Conservation (phyloP, 129 eudicot species). For the Flaveria bidentis region DNA sequence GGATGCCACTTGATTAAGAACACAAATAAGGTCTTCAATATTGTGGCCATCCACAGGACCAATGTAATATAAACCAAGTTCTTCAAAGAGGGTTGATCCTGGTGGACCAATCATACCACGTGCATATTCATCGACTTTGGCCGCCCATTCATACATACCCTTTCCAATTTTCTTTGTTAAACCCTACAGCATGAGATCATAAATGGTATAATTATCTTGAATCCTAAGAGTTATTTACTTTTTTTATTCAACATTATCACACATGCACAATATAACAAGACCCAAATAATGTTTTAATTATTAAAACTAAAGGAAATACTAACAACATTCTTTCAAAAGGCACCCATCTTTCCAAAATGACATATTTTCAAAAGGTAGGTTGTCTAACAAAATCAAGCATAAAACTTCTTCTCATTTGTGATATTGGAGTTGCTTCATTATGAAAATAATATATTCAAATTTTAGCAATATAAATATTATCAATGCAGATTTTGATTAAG, state of each 20-base stretch:
- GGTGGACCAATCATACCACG: constrained; percentile 96
- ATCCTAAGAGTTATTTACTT: neutral
- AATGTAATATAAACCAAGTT: constrained; percentile 89
- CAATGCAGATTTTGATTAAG: neutral
- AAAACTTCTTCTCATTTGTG: neutral
- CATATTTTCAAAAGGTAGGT: neutral
- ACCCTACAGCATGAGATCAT: constrained; percentile 46
- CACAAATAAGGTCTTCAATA: constrained; percentile 83
- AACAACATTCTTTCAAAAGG: neutral
- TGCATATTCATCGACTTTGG: constrained; percentile 89
- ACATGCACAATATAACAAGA: constrained; percentile 11
- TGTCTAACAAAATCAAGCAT: constrained; percentile 5
- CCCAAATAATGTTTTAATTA: neutral
- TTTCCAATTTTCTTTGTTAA: constrained; percentile 81
- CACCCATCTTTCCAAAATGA: neutral
- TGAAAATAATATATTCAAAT: neutral
- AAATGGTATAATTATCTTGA: neutral
- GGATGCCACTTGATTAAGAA: constrained; percentile 78
- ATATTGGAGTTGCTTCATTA: neutral
- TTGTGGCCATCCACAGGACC: constrained; percentile 98
- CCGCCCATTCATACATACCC: constrained; percentile 95
- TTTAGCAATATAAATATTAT: neutral
- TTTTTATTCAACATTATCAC: constrained; percentile 16
- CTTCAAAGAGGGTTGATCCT: constrained; percentile 94
- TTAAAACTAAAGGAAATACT: neutral